Conservation (phyloP, 1,139 yeast species). For the Zygosaccharomyces pseudobailii region DNA sequence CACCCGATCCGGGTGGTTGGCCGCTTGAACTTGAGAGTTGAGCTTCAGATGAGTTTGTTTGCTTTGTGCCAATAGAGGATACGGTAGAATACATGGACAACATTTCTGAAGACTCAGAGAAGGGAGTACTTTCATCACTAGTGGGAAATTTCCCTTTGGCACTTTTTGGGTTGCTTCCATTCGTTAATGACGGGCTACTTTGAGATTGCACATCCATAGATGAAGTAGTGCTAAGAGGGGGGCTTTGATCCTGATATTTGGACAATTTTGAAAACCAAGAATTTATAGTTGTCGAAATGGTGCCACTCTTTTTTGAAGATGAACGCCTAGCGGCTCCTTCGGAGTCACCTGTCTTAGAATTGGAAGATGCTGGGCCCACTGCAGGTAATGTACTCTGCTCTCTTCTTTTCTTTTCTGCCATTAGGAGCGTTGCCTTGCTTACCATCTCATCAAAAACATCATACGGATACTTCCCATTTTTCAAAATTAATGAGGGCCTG, state of each 20-base stretch:
- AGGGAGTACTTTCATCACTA: slow-evolving; percentile 3
- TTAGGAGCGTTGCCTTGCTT: slow-evolving; percentile 15
- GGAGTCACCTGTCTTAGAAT: not conserved
- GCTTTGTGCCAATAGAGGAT: slow-evolving; percentile 16
- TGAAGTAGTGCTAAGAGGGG: not conserved
- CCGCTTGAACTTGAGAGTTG: not conserved
- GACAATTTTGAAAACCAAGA: slow-evolving; percentile 15
- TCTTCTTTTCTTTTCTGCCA: slow-evolving; percentile 17
- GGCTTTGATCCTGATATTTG: slow-evolving; percentile 2
- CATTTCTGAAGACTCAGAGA: slow-evolving; percentile 18
- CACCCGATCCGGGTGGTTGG: not conserved
- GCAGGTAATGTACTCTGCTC: slow-evolving; percentile 8
- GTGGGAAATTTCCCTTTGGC: not conserved
- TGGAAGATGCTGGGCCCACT: not conserved
- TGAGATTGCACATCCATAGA: not conserved
- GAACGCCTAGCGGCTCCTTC: not conserved
- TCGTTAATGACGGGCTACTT: not conserved
- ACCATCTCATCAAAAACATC: slow-evolving; percentile 28
- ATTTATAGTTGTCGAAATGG: slow-evolving; percentile 12
- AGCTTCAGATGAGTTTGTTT: slow-evolving; percentile 9
- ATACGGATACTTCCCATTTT: slow-evolving; percentile 26
- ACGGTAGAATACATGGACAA: slow-evolving; percentile 22
- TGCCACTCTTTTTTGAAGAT: slow-evolving; percentile 1
- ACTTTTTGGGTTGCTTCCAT: not conserved
- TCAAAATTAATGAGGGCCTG: slow-evolving; percentile 20